Base-by-base conservation (phyloP, 768 basidiomycete genomes). In the Naganishia antarctica region DNA sequence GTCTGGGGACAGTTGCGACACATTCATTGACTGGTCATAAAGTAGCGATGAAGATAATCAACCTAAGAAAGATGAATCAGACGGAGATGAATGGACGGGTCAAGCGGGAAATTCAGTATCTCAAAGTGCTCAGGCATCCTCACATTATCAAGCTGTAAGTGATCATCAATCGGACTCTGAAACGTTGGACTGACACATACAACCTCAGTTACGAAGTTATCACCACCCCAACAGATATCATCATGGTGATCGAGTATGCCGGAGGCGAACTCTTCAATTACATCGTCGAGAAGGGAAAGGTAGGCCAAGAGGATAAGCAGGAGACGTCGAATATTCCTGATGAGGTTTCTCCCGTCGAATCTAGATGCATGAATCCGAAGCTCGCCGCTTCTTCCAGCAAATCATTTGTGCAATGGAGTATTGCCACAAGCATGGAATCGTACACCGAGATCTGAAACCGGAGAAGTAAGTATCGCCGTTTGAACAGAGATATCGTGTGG, bases 181-280 rank as follows among this genome's bases (percentile, higher is more conserved):
- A n/a, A n/a, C n/a, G n/a, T n/a, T n/a, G n/a, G n/a, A n/a, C n/a
- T n/a, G n/a, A n/a, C n/a, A n/a, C n/a, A n/a, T 47, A 5, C 32
- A 21, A 68, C 59, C 26, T 8, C 71, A 81, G 81, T 16, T 82
- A 81, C 73, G 82, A 82, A 65, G 81, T 82, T 43, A 96, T 98
- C 69, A 91, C 90, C 8, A 96, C 93, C 0, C 86, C 90, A 0
- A 89, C 88, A 1, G 91, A 98, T 75, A 96, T 99, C 71, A 93
- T 99, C 75, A 96, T 99, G 79, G 96, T 99, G 31, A 86, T 98
- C 61, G 96, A 99, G 61, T 97, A 87, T 76, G 94, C 92, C 2
- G 89, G 89, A 0, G 92, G 91, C 66, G 96, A 99, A 73, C 84
- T 99, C 6, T 99, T 99, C 83, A 91, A 98, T 78, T 96, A 93